These are phyloP conservation scores for Ogataea minuta DNA, from an alignment of 805 yeast genomes.

Conservation along the genomic window DNA sequence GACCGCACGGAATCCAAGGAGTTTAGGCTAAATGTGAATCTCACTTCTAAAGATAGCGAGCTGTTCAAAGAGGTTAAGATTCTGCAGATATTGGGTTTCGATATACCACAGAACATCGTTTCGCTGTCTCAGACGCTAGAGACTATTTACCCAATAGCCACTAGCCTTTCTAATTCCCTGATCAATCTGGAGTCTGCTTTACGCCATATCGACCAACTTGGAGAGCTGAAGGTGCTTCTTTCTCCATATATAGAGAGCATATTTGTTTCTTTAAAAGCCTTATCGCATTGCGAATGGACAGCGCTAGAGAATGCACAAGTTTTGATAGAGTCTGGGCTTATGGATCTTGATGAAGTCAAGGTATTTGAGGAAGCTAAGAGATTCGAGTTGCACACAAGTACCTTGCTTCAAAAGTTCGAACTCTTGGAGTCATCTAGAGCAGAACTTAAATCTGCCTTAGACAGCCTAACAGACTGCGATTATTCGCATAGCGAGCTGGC, in stretches of 20 bases:
- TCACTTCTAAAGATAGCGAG: conserved; percentile 42
- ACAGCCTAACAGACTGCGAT: conserved; percentile 27
- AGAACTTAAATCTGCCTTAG: conserved; percentile 23
- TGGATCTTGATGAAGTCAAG: conserved; percentile 28
- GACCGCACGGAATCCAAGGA: conserved; percentile 20
- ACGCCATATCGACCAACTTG: conserved; percentile 27
- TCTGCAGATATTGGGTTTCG: conserved; percentile 48
- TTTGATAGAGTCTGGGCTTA: conserved; percentile 32
- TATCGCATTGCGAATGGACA: conserved; percentile 52
- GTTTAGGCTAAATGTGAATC: conserved; percentile 45
- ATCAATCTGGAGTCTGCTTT: conserved; percentile 34
- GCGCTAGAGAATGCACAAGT: conserved; percentile 49
- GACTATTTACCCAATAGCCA: conserved; percentile 56
- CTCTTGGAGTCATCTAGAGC: conserved; percentile 31
- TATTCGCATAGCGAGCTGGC: conserved; percentile 25
- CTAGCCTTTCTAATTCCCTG: conserved; percentile 51
- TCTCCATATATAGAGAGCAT: conserved; percentile 26
- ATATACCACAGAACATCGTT: conserved; percentile 53
- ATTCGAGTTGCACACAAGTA: conserved; percentile 34
- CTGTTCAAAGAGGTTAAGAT: conserved; percentile 55
- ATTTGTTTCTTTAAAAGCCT: conserved; percentile 32
- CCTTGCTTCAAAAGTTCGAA: conserved; percentile 32
- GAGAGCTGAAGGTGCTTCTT: conserved; percentile 43
- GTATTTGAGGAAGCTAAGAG: conserved; percentile 31
- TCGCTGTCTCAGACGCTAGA: conserved; percentile 49